Evolutionary conservation across 2,329 filamentous ascomycete genomes (phyloP).

Genomic region (Tympanopsis confertula): DNA sequence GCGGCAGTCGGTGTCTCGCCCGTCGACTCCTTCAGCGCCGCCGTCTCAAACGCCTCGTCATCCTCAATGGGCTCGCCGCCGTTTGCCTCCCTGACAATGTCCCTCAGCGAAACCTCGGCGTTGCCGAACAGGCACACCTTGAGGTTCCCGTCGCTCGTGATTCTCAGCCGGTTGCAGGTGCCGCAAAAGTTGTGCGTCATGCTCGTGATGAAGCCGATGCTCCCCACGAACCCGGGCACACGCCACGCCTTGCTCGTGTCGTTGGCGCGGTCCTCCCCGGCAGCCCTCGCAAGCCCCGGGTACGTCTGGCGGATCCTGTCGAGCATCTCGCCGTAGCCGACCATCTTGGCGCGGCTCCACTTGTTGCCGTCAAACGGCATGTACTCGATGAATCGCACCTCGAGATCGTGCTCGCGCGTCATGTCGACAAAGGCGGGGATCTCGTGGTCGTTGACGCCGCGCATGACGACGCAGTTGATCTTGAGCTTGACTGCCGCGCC

Average conservation of each 20-base stretch:
- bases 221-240: constrained; percentile 78
- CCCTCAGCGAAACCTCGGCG: constrained; percentile 79
- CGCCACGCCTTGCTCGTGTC: constrained; percentile 94
- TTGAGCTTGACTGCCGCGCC: constrained; percentile 84
- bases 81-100: constrained; percentile 73
- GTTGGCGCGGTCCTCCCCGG: constrained; percentile 72
- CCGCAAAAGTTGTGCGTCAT: constrained; percentile 99
- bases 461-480: constrained; percentile 96
- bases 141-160: constrained; percentile 89
- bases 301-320: constrained; percentile 65
- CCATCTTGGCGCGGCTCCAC: constrained; percentile 88
- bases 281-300: constrained; percentile 58
- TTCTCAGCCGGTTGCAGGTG: constrained; percentile 83
- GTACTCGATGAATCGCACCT: constrained; percentile 97
- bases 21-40: constrained; percentile 61
- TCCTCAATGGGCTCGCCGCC: constrained; percentile 72
- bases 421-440: constrained; percentile 83
- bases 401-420: constrained; percentile 73
- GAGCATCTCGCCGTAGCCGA: constrained; percentile 83
- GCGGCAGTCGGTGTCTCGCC: constrained; percentile 28
- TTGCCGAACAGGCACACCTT: constrained; percentile 97
- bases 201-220: constrained; percentile 91
- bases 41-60: constrained; percentile 59
- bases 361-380: constrained; percentile 99
- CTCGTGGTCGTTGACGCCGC: constrained; percentile 81